Percentiles rank a stretch among this genome's conserved stretches.
Conservation (phyloP, 805 yeast genomes). For the Deakozyma indianensis region DNA sequence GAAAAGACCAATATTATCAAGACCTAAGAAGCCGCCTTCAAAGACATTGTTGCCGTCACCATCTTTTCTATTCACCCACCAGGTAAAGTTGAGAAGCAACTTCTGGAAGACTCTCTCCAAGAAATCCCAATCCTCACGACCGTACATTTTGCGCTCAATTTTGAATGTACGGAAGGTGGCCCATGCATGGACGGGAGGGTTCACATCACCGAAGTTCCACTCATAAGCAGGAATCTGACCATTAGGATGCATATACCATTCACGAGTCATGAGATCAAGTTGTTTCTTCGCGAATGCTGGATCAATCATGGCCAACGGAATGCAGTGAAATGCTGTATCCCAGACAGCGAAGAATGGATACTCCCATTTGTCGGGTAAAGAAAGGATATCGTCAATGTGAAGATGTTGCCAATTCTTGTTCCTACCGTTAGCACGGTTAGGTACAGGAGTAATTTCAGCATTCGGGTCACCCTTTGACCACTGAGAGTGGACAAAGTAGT, state of each 20-base stretch:
- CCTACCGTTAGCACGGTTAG: conserved; percentile 73
- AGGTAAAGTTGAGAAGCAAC: conserved; percentile 73
- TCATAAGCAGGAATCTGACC: conserved; percentile 97
- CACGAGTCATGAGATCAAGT: conserved; percentile 71
- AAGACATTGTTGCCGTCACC: conserved; percentile 74
- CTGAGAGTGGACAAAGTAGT: conserved; percentile 69
- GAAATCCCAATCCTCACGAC: conserved; percentile 66
- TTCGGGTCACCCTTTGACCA: conserved; percentile 82
- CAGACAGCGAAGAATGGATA: conserved; percentile 94
- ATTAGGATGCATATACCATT: conserved; percentile 96
- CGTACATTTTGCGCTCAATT: conserved; percentile 73
- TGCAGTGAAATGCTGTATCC: conserved; percentile 93
- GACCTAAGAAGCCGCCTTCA: conserved; percentile 87
- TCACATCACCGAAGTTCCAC: conserved; percentile 92
- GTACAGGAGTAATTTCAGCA: conserved; percentile 62
- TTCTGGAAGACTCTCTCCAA: conserved; percentile 90
- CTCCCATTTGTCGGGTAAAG: conserved; percentile 92
- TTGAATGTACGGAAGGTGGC: conserved; percentile 78
- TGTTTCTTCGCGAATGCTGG: conserved; percentile 86
- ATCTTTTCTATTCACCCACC: conserved; percentile 97
- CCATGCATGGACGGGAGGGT: conserved; percentile 98
- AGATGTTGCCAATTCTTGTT: conserved; percentile 81
- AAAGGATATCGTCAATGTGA: conserved; percentile 74
- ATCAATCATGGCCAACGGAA: conserved; percentile 86
- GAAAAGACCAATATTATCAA: conserved; percentile 86